These are phyloP conservation scores for Camelina hispida DNA, from an alignment of 345 rosid genomes.

Conservation along the genomic window DNA sequence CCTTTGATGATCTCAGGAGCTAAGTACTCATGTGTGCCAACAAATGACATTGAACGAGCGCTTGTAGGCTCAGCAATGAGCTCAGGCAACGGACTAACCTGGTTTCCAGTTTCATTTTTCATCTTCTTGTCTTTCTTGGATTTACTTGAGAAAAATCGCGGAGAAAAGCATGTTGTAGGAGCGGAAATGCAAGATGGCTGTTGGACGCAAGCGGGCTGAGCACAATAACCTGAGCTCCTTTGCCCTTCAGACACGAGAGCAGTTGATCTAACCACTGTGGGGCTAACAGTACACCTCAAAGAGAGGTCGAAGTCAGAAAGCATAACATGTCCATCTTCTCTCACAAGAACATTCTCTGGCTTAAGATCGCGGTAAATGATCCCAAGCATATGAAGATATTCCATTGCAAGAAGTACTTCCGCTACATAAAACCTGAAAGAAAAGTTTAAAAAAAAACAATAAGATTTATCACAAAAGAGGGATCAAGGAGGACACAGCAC, in stretches of 20 bases:
- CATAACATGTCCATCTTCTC: slow-evolving; percentile 93
- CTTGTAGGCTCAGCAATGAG: slow-evolving; percentile 88
- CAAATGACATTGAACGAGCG: slow-evolving; percentile 89
- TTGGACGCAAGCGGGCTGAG: slow-evolving; percentile 67
- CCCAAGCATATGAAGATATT: slow-evolving; percentile 88
- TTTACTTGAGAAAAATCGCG: slow-evolving; percentile 60
- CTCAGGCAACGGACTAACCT: slow-evolving; percentile 75
- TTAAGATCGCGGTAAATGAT: slow-evolving; percentile 80
- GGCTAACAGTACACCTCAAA: slow-evolving; percentile 64
- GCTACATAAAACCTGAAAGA: slow-evolving; percentile 75
- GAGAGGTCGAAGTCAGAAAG: slow-evolving; percentile 89
- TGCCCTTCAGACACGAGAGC: slow-evolving; percentile 47
- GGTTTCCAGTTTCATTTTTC: slow-evolving; percentile 61
- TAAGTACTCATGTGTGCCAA: slow-evolving; percentile 84
- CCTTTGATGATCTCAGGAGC: slow-evolving; percentile 86
- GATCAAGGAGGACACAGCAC: no score
- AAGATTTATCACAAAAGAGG: slow-evolving; percentile 13
- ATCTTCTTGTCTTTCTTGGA: slow-evolving; percentile 59
- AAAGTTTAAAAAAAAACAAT: neutral
- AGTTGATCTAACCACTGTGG: slow-evolving; percentile 60
- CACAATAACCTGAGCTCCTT: slow-evolving; percentile 55
- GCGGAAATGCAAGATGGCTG: slow-evolving; percentile 68
- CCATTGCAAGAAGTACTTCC: slow-evolving; percentile 79
- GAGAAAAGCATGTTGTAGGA: slow-evolving; percentile 64
- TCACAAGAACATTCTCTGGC: slow-evolving; percentile 86